Conservation (phyloP, 352 stramenopile genomes). For the Pythium phragmiticola region DNA sequence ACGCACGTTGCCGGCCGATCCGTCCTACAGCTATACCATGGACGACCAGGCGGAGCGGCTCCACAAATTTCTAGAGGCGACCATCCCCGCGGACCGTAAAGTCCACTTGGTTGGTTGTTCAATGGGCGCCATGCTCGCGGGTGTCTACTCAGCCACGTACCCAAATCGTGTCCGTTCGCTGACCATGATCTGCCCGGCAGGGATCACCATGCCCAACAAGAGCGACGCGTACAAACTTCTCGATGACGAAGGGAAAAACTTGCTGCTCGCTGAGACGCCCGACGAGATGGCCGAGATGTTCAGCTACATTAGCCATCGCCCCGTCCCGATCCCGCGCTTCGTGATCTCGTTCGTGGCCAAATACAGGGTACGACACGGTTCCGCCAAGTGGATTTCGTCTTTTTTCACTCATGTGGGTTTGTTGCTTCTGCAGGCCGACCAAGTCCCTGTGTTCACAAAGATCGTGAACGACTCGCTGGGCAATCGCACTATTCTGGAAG, state of each 20-base stretch:
- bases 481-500: conserved; percentile 58
- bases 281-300: conserved; percentile 67
- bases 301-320: conserved; percentile 38
- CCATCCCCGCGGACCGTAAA: conserved; percentile 46
- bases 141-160: conserved; percentile 66
- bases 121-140: conserved; percentile 77
- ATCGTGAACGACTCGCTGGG: conserved; percentile 55
- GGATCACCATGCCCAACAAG: conserved; percentile 65
- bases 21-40: conserved; percentile 46
- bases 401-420: background rate
- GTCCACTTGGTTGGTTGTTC: conserved; percentile 75
- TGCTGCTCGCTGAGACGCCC: conserved; percentile 56
- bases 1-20: conserved; percentile 48
- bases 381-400: background rate
- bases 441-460: conserved; percentile 57
- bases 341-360: conserved; percentile 36
- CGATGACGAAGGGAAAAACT: conserved; percentile 51
- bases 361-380: background rate
- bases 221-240: conserved; percentile 57
- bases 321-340: conserved; percentile 33
- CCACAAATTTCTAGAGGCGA: conserved; percentile 54
- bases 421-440: conserved; percentile 28
- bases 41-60: conserved; percentile 52
- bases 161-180: conserved; percentile 52
- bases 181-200: conserved; percentile 74